A percentile compares a stretch with the other conserved stretches of the same genome.
phyloP scores from a whole-genome alignment of 768 basidiomycete genomes.

The Hygrophorus pudorinus region DNA sequence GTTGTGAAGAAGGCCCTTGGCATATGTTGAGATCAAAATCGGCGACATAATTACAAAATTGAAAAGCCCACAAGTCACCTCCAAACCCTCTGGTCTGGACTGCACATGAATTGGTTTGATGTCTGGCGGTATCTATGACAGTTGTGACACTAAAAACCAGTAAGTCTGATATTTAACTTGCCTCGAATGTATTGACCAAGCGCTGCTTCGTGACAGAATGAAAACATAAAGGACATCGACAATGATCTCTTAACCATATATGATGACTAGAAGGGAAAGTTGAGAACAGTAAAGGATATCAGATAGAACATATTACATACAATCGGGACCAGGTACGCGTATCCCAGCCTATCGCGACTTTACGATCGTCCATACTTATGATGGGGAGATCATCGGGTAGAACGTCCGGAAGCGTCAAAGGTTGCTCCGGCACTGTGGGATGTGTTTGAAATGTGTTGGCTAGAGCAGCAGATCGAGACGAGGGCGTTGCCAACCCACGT shows the following conservation, averaged over 20 bases:
- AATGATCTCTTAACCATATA: constrained; percentile 89
- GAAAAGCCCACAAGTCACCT: constrained; percentile 59
- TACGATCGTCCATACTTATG: constrained; percentile 43
- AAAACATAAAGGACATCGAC: constrained; percentile 79
- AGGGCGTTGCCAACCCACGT: too few relatives aligned
- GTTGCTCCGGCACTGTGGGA: too few relatives aligned
- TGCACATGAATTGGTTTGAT: constrained; percentile 54
- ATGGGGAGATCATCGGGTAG: constrained; percentile 37
- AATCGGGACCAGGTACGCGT: constrained; percentile 65
- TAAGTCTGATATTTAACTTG: constrained; percentile 17
- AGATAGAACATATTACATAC: constrained; percentile 48
- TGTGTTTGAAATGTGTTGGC: too few relatives aligned
- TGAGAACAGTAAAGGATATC: not conserved
- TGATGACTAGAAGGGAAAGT: constrained; percentile 51
- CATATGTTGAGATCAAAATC: not conserved
- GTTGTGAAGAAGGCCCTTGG: constrained; percentile 45
- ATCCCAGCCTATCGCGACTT: constrained; percentile 68
- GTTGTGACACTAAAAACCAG: constrained; percentile 1
- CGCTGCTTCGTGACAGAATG: constrained; percentile 86
- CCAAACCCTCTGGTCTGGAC: constrained; percentile 50
- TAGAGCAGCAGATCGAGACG: too few relatives aligned
- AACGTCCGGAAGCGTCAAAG: constrained; percentile 12
- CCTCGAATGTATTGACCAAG: constrained; percentile 79
- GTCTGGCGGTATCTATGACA: constrained; percentile 60
- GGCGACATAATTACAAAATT: not conserved